phyloP scores from a whole-genome alignment of 495 filamentous ascomycete species.

The Penicillium maclennaniae region DNA sequence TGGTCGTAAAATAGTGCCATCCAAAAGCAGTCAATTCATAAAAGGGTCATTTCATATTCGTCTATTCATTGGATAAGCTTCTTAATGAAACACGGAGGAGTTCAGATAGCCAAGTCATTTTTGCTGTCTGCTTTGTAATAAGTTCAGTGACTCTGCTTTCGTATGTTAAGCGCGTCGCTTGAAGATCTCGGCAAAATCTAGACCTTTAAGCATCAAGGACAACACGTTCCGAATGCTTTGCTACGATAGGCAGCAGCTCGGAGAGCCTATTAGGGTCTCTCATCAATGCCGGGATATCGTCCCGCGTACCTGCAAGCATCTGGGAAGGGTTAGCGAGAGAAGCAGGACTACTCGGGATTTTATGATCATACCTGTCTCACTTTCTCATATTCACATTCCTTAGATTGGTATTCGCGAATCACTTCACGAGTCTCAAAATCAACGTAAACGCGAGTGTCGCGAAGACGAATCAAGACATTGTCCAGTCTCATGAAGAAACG shows the following conservation, averaged over 20 bases:
- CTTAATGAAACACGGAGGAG: background rate
- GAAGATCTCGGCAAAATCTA: background rate
- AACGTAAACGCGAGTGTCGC: constrained; percentile 88
- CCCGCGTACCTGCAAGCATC: constrained; percentile 66
- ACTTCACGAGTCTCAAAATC: constrained; percentile 82
- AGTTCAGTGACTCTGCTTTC: background rate
- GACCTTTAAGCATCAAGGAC: constrained; percentile 15
- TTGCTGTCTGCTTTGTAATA: background rate
- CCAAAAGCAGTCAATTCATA: too few species aligned
- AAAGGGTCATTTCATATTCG: background rate
- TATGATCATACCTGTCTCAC: constrained; percentile 61
- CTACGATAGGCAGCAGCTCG: constrained; percentile 67
- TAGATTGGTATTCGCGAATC: constrained; percentile 81
- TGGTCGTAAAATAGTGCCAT: too few species aligned
- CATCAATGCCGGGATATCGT: constrained; percentile 73
- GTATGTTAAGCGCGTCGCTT: background rate
- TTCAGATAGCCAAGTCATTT: background rate
- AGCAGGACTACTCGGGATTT: background rate
- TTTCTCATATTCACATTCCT: constrained; percentile 73
- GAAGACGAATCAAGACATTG: constrained; percentile 76
- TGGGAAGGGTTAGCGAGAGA: constrained; percentile 30
- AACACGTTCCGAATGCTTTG: constrained; percentile 48
- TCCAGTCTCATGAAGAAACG: constrained; percentile 95
- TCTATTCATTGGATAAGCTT: background rate
- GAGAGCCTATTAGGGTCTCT: constrained; percentile 79